These are phyloP conservation scores for Leptomonas seymouri DNA, from an alignment of 208 protist species.

Conservation along the genomic window DNA sequence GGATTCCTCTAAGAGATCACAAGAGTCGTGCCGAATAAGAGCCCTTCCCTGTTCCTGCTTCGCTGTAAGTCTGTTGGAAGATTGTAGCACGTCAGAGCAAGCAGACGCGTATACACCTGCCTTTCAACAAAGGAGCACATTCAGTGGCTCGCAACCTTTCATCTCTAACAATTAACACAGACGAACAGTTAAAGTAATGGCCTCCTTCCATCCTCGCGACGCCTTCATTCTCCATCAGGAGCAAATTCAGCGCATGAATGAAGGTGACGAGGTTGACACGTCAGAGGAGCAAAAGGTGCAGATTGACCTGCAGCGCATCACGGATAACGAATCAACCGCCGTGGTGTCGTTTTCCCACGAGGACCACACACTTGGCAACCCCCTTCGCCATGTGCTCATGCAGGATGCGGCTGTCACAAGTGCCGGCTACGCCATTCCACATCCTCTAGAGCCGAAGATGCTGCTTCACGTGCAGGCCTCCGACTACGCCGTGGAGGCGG, in stretches of 20 bases:
- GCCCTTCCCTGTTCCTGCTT: too few relatives aligned
- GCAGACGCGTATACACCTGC: neutral
- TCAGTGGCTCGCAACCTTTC: too few relatives aligned
- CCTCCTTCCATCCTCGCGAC: slow-evolving; percentile 76
- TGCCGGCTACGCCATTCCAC: slow-evolving; percentile 93
- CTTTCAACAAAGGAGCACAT: neutral
- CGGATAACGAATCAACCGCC: slow-evolving; percentile 72
- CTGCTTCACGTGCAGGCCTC: slow-evolving; percentile 89
- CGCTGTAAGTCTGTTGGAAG: too few relatives aligned
- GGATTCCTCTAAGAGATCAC: too few relatives aligned
- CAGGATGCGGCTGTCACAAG: slow-evolving; percentile 88
- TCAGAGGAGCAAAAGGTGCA: slow-evolving; percentile 89
- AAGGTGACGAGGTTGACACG: slow-evolving; percentile 91
- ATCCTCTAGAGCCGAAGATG: slow-evolving; percentile 95
- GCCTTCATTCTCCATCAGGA: slow-evolving; percentile 90
- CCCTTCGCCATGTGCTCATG: slow-evolving; percentile 92
- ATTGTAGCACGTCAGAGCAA: too few relatives aligned
- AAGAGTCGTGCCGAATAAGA: too few relatives aligned
- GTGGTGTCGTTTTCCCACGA: slow-evolving; percentile 90
- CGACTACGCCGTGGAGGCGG: slow-evolving; percentile 89
- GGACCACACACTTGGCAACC: slow-evolving; percentile 93
- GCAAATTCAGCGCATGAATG: slow-evolving; percentile 85
- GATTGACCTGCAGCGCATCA: slow-evolving; percentile 85
- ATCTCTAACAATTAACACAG: neutral
- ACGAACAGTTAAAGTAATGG: slow-evolving; percentile 29